Evolutionary conservation across 1,284 basidiomycete species (phyloP).

Genomic region (Vanrija sp.): DNA sequence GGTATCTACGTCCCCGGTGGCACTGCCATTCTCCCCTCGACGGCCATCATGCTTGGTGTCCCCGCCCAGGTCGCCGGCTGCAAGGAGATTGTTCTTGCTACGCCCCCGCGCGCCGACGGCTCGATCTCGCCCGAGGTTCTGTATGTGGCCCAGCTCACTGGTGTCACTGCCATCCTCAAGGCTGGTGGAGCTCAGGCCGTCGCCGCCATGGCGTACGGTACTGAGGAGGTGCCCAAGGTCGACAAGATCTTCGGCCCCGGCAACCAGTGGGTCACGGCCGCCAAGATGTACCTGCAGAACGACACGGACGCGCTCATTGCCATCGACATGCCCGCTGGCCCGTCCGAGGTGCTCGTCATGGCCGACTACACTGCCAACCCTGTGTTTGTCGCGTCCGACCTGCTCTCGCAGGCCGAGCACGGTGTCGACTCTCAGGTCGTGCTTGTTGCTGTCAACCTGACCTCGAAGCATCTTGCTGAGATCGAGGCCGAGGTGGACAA

Average conservation of each 20-base stretch:
- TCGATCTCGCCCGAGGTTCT: constrained; percentile 90
- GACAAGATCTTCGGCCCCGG: constrained; percentile 99
- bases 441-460: constrained; percentile 73
- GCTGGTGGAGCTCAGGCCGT: constrained; percentile 97
- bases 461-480: constrained; percentile 59
- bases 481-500: constrained; percentile 83
- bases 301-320: constrained; percentile 95
- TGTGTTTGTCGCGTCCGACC: constrained; percentile 90
- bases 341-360: constrained; percentile 92
- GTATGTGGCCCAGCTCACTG: constrained; percentile 85
- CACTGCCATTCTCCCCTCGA: constrained; percentile 92
- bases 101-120: constrained; percentile 86
- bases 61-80: constrained; percentile 98
- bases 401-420: constrained; percentile 96
- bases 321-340: constrained; percentile 99
- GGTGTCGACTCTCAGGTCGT: constrained; percentile 98
- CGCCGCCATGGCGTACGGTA: constrained; percentile 96
- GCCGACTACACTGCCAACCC: constrained; percentile 83
- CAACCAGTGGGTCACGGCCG: constrained; percentile 99
- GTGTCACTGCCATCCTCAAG: constrained; percentile 81
- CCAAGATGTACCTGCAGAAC: constrained; percentile 98
- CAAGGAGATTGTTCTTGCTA: constrained; percentile 86
- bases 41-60: constrained; percentile 95
- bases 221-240: constrained; percentile 92
- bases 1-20: constrained; percentile 98